These are phyloP conservation scores for Beauveria bassiana DNA, from an alignment of 2,329 filamentous ascomycete genomes.

Conservation along the genomic window DNA sequence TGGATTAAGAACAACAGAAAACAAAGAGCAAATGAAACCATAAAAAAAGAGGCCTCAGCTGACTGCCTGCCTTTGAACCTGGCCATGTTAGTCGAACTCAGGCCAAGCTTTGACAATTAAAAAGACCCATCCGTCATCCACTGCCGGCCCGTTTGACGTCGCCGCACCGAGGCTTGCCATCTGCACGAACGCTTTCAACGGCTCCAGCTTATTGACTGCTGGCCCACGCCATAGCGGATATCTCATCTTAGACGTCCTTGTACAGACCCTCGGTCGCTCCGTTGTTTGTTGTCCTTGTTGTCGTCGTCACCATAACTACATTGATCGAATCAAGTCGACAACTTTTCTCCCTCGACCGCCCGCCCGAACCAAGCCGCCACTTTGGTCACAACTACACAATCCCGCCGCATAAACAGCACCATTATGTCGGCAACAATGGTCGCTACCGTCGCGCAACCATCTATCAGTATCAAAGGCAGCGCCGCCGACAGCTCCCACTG, in stretches of 20 bases:
- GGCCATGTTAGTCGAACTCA: not conserved
- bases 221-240: constrained; percentile 10
- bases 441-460: constrained; percentile 25
- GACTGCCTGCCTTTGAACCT: not conserved
- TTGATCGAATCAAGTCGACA: not conserved
- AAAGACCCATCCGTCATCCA: not conserved
- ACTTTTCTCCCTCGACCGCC: not conserved
- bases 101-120: not conserved
- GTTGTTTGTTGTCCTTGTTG: not conserved
- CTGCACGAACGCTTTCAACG: not conserved
- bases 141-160: not conserved
- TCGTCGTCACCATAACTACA: not conserved
- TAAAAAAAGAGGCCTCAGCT: not conserved
- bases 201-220: not conserved
- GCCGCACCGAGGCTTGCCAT: not conserved
- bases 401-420: not conserved
- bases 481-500: constrained; percentile 31
- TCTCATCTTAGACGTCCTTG: constrained; percentile 1
- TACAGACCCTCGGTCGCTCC: constrained; percentile 14
- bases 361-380: not conserved
- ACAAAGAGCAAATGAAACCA: not conserved
- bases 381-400: not conserved
- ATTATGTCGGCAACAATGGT: constrained; percentile 24
- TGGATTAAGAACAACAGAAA: not conserved
- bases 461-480: constrained; percentile 19